These are phyloP conservation scores for Phytophthora lateralis DNA, from an alignment of 352 stramenopile genomes.

Conservation along the genomic window DNA sequence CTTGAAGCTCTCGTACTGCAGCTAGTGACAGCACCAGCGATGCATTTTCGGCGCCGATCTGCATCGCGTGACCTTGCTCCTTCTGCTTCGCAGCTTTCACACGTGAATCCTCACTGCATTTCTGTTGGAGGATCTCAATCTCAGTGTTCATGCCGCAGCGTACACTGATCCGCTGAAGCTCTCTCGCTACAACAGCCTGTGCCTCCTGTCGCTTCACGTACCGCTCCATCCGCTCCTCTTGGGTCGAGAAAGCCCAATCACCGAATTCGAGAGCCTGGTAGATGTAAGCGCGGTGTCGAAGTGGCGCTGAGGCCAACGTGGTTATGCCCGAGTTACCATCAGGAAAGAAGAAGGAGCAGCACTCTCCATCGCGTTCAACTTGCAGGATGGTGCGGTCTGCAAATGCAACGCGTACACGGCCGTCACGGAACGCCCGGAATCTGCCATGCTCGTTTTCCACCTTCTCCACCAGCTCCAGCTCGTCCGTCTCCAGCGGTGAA, in stretches of 20 bases:
- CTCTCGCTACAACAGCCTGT: constrained; percentile 34
- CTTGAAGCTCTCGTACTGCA: constrained; percentile 49
- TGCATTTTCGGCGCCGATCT: constrained; percentile 4
- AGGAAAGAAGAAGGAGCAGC: constrained; percentile 59
- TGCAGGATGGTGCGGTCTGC: constrained; percentile 76
- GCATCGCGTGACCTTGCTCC: background rate
- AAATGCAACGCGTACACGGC: constrained; percentile 69
- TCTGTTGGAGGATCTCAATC: background rate
- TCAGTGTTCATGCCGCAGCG: constrained; percentile 44
- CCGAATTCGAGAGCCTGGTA: constrained; percentile 59
- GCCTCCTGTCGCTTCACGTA: constrained; percentile 40
- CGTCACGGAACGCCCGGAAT: constrained; percentile 71
- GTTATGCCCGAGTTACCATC: constrained; percentile 44
- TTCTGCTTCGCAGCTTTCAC: constrained; percentile 2
- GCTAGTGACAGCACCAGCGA: constrained; percentile 30
- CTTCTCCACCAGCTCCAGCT: constrained; percentile 39
- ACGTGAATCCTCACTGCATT: constrained; percentile 8
- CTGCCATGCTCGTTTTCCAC: constrained; percentile 55
- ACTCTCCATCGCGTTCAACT: constrained; percentile 38
- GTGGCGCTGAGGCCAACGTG: constrained; percentile 47
- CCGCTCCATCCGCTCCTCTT: constrained; percentile 52
- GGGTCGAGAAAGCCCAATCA: constrained; percentile 67
- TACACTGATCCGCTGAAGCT: constrained; percentile 55
- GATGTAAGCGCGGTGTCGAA: constrained; percentile 55
- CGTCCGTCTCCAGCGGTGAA: constrained; percentile 3